Evolutionary conservation across 495 filamentous ascomycete species (phyloP).

Genomic region (Neurospora sp.): DNA sequence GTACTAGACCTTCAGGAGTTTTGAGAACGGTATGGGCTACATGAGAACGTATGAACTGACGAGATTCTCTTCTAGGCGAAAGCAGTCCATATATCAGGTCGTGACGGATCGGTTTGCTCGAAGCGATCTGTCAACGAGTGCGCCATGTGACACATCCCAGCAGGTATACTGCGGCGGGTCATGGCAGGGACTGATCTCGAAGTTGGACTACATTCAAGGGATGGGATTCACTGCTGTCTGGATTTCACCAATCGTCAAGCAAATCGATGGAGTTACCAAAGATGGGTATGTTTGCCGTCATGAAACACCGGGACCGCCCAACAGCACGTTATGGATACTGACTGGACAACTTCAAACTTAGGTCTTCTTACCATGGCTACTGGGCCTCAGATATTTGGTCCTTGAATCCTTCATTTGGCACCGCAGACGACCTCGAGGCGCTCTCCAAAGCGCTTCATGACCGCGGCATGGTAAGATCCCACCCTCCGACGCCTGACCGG

Average conservation of each 20-base stretch:
- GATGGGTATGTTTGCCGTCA: constrained; percentile 33
- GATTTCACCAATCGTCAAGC: constrained; percentile 66
- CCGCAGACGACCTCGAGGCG: constrained; percentile 50
- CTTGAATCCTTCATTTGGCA: constrained; percentile 58
- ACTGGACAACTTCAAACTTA: neutral
- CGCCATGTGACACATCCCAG: constrained; percentile 36
- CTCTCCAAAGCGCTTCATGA: constrained; percentile 50
- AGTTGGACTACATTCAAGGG: constrained; percentile 59
- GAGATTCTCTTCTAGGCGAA: constrained; percentile 33
- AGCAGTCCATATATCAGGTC: constrained; percentile 62
- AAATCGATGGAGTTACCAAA: constrained; percentile 40
- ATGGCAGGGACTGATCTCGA: constrained; percentile 60
- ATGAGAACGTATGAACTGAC: neutral
- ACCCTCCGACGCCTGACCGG: neutral
- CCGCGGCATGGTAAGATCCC: constrained; percentile 42
- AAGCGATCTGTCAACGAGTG: constrained; percentile 52
- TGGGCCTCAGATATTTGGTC: constrained; percentile 61
- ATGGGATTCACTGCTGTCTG: constrained; percentile 80
- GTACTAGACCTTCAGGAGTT: neutral
- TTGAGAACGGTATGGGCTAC: neutral
- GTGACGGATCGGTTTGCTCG: constrained; percentile 68
- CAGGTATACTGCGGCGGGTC: constrained; percentile 65
- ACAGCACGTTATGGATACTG: neutral
- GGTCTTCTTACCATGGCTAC: constrained; percentile 59
- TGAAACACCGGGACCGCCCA: neutral